Evolutionary conservation across 768 basidiomycete species (phyloP).

Genomic region (Amanita pseudoporphyria): DNA sequence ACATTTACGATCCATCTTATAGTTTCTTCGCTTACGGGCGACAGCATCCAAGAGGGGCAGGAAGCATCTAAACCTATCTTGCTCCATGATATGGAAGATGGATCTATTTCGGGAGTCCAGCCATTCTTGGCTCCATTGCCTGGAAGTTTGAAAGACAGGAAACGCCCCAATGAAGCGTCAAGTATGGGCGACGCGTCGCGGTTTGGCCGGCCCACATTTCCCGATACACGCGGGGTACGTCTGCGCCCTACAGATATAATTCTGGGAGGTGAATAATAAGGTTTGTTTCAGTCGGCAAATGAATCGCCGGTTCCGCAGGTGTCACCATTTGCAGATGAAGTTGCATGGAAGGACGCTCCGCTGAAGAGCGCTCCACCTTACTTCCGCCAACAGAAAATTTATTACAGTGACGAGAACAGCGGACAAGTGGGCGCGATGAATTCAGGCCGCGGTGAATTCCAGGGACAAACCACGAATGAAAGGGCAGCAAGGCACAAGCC

Average conservation of each 20-base stretch:
- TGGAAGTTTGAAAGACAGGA: not conserved
- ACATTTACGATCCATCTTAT: not conserved
- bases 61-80: not conserved
- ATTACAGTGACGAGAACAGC: not conserved
- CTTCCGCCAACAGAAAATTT: not conserved
- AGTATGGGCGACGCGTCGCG: too few relatives aligned
- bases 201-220: not conserved
- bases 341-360: not conserved
- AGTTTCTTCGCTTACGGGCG: not conserved
- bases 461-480: not conserved
- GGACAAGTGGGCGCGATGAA: not conserved
- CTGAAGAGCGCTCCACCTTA: not conserved
- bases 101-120: not conserved
- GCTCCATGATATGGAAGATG: not conserved
- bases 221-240: not conserved
- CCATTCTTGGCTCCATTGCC: not conserved
- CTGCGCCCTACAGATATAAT: not conserved
- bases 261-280: not conserved
- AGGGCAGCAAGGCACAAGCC: too few relatives aligned
- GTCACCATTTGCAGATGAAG: not conserved
- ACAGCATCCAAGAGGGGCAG: not conserved
- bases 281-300: not conserved
- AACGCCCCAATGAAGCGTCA: too few relatives aligned
- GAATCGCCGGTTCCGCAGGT: not conserved
- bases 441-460: not conserved